A percentile compares a stretch with the other conserved stretches of the same genome.
Conservation (phyloP, 345 rosid species). For the Acer saccharum region DNA sequence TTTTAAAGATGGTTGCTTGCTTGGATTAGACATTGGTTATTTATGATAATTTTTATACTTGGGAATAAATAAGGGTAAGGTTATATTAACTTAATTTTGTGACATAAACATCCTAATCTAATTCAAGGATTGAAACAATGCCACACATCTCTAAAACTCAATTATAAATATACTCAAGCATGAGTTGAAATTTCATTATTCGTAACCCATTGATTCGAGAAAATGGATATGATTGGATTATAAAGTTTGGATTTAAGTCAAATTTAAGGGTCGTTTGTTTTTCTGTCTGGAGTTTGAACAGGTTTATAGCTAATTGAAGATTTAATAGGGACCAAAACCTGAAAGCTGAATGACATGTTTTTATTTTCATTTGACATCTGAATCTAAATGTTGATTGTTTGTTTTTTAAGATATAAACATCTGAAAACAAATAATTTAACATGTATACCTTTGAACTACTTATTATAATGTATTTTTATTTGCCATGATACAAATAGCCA, state of each 20-base stretch:
- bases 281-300: too few relatives aligned
- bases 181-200: neutral
- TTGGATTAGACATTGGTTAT: slow-evolving; percentile 4
- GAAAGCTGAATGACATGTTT: too few relatives aligned
- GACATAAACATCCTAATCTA: neutral
- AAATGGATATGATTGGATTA: neutral
- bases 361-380: too few relatives aligned
- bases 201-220: neutral
- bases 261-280: too few relatives aligned
- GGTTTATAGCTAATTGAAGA: too few relatives aligned
- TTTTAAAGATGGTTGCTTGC: slow-evolving; percentile 15
- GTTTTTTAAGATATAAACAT: too few relatives aligned
- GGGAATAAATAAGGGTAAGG: neutral
- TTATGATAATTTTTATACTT: neutral
- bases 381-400: too few relatives aligned
- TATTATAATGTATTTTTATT: too few relatives aligned
- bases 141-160: neutral
- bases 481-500: too few relatives aligned
- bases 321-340: too few relatives aligned
- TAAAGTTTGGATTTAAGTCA: neutral
- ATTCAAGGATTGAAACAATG: neutral
- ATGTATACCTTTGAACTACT: too few relatives aligned
- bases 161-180: neutral
- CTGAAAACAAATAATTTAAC: too few relatives aligned
- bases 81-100: neutral